These are phyloP conservation scores for Komagataella ulmi DNA, from an alignment of 805 yeast genomes.

Conservation along the genomic window DNA sequence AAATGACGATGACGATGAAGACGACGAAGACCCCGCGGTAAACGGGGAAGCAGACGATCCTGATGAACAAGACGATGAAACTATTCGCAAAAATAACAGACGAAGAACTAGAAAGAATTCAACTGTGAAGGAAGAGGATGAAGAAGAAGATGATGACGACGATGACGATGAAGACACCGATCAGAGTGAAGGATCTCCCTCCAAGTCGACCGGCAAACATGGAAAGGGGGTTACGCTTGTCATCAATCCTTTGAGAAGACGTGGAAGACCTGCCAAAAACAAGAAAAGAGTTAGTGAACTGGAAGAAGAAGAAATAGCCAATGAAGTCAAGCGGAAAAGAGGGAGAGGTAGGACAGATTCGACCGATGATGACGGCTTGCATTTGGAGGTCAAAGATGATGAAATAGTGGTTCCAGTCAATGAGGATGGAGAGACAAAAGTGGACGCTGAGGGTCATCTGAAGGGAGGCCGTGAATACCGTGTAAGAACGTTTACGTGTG, in stretches of 20 bases:
- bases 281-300: conserved; percentile 10
- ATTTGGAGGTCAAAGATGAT: conserved; percentile 51
- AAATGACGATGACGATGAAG: conserved; percentile 1
- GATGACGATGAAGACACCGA: conserved; percentile 8
- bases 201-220: conserved; percentile 9
- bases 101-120: conserved; percentile 5
- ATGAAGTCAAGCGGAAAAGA: background rate
- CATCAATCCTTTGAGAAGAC: conserved; percentile 8
- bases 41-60: conserved; percentile 1
- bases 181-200: conserved; percentile 12
- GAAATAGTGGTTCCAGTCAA: conserved; percentile 73
- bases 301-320: background rate
- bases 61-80: background rate
- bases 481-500: conserved; percentile 51
- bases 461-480: conserved; percentile 64
- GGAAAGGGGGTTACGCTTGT: conserved; percentile 11
- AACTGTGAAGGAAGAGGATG: conserved; percentile 9
- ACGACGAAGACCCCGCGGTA: background rate
- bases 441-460: conserved; percentile 54
- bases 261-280: conserved; percentile 16
- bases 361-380: conserved; percentile 54
- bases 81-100: conserved; percentile 13
- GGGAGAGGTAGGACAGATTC: background rate
- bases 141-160: conserved; percentile 12
- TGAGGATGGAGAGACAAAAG: conserved; percentile 61